Conservation (phyloP, 2,329 filamentous ascomycete species). For the Xylariaceae sp. region DNA sequence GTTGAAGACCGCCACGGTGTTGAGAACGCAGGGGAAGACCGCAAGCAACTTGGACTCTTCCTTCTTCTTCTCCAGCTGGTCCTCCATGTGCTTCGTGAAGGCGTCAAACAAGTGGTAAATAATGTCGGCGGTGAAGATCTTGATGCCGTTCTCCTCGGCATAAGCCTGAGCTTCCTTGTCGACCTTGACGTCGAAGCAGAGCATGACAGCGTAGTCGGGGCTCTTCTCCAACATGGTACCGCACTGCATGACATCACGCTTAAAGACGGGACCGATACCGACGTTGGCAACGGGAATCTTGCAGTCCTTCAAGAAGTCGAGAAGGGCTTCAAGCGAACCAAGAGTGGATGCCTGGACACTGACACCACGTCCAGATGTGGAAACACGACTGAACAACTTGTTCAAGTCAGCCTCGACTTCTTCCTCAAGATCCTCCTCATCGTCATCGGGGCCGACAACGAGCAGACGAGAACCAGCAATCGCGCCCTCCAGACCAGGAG, state of each 20-base stretch:
- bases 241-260: conserved; percentile 93
- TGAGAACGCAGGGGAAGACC: conserved; percentile 92
- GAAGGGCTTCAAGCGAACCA: conserved; percentile 88
- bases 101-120: conserved; percentile 98
- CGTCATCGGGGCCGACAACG: conserved; percentile 89
- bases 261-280: conserved; percentile 94
- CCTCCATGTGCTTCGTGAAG: conserved; percentile 91
- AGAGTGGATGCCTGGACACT: conserved; percentile 96
- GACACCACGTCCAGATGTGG: conserved; percentile 88
- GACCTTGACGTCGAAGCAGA: conserved; percentile 99
- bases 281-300: conserved; percentile 99
- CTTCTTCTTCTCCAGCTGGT: conserved; percentile 84
- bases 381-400: conserved; percentile 83
- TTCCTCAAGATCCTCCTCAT: conserved; percentile 93
- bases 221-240: conserved; percentile 95
- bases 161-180: conserved; percentile 92
- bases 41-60: conserved; percentile 93
- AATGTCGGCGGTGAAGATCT: conserved; percentile 97
- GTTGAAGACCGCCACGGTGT: conserved; percentile 92
- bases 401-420: conserved; percentile 95
- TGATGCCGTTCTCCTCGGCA: conserved; percentile 89
- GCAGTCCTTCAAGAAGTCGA: conserved; percentile 91
- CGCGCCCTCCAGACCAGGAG: conserved; percentile 88
- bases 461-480: conserved; percentile 94
- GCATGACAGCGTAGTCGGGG: conserved; percentile 95